Evolutionary conservation across 176 grass and related monocot genomes (phyloP).

Genomic region (Aechmea fasciata): DNA sequence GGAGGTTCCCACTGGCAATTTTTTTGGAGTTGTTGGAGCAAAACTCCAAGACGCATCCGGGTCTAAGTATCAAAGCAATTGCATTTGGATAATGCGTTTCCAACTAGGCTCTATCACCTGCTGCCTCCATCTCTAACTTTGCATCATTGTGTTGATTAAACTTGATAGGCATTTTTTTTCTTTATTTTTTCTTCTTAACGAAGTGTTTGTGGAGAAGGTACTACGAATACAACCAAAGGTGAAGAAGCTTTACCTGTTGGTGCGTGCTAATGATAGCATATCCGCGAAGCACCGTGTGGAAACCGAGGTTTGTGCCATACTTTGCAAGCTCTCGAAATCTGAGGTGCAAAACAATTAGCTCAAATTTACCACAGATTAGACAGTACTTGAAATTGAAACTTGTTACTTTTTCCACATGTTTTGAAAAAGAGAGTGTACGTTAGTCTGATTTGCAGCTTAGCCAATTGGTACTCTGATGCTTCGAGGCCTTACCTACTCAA

Average conservation of each 20-base stretch:
- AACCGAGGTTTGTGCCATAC: neutral
- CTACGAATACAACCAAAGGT: constrained; percentile 10
- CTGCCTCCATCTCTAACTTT: neutral
- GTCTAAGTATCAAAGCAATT: too few species aligned
- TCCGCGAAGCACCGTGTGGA: neutral
- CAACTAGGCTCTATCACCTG: neutral
- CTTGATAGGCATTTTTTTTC: neutral
- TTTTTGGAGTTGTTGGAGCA: too few species aligned
- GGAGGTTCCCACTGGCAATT: too few species aligned
- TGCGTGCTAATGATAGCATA: constrained; percentile 12
- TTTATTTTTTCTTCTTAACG: neutral
- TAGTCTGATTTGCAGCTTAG: too few species aligned
- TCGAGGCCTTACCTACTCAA: too few species aligned
- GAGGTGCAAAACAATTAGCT: neutral
- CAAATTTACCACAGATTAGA: neutral
- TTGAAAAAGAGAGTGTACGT: too few species aligned
- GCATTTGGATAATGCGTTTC: too few species aligned
- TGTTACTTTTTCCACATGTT: too few species aligned
- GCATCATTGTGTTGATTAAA: neutral
- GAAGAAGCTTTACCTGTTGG: constrained; percentile 21
- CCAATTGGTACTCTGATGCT: too few species aligned
- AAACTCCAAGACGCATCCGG: too few species aligned
- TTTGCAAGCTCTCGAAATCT: neutral
- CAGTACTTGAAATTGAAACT: neutral
- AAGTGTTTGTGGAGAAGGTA: constrained; percentile 22